Base-by-base conservation (phyloP, 768 basidiomycete species). In the Lepiota venenata region DNA sequence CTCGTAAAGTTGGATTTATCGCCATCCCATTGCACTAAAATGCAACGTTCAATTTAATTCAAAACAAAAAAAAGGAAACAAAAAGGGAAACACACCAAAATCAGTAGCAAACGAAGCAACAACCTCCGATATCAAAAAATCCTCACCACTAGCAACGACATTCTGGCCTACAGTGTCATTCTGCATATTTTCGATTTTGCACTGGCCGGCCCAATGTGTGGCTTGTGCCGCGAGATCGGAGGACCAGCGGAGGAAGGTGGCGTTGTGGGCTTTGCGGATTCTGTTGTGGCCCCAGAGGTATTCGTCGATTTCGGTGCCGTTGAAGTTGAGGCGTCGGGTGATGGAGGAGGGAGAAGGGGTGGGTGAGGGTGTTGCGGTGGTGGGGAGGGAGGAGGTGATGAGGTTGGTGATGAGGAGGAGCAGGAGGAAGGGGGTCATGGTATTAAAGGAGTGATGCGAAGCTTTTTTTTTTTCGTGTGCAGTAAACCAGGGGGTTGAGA, bases 261-360 rank as follows among this genome's bases (percentile, higher is more conserved):
- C 79, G 45, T 68, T 69, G 64, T 79, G 74, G 21, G 42, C 41
- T 0, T 65, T 66, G 54, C 84, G 78, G 41, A 78, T 62, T 15
- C 49, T 53, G 61, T 85, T 85, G 63, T 84, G 82, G 1, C 69
- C 67, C 20, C 47, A 35, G 12, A 85, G 68, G 61, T 83, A 87
- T 3, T 71, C 64, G 32, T 75, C 60, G 20, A 79, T 75, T 60
- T 87, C 84, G 32, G 32, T 9, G 10, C 32, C 32, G 6, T 7
- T 32, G 32, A 32, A 11, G 3, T 9, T 9, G 32, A 32, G 32
- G 32, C 3, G 32, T 11, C 25, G 25, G 8, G 32, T 32, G 32
- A 32, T 32, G 32, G 32, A n/a, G n/a, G n/a, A n/a, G n/a, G n/a
- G n/a, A n/a, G n/a, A n/a, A n/a, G 32, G 6, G 32, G 32, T 32